Evolutionary conservation across 2,329 filamentous ascomycete species (phyloP), one percentile per base, ranked within the genome.

Genomic region (Amylocarpus encephaloides): DNA sequence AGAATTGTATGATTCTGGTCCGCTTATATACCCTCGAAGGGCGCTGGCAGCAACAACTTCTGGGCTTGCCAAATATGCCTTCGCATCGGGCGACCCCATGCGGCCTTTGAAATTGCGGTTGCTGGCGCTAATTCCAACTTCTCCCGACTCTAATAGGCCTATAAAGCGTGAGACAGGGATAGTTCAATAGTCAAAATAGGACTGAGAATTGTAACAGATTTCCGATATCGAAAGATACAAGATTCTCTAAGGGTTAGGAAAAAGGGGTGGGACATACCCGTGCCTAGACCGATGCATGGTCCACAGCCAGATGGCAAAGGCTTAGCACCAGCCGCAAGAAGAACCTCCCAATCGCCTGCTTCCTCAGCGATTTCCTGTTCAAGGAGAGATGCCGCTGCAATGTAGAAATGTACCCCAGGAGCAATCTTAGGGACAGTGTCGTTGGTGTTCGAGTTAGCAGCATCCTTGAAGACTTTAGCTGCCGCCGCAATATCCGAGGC

Each of bases 101-200:
- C 91, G 81, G 0, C 90, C 91, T 68, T 91, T 90, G 74, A 91
- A 96, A 68, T 95, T 95, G 10, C 91, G 77, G 72, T 96, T 96
- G 46, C 77, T 83, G 0, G 89, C 88, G 53, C 77, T 83, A 59
- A 96, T 91, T 18, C 90, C 90, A 9, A 90, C 82, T 70, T 96
- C 90, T n/a, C 87, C 88, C 1, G 80, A 77, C 66, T 96, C 84
- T 1, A 95, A 76, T 0, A 95, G 74, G 34, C 91, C 91, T n/a
- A n/a, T n/a, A n/a, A n/a, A n/a, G n/a, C n/a, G n/a, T n/a, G n/a
- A n/a, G n/a, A n/a, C n/a, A n/a, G n/a, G n/a, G n/a, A n/a, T n/a
- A n/a, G n/a, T n/a, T n/a, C n/a, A n/a, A n/a, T n/a, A n/a, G n/a
- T n/a, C n/a, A n/a, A n/a, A n/a, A n/a, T n/a, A n/a, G n/a, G n/a